A percentile compares a stretch with the other conserved stretches of the same genome.
Evolutionary conservation across 2,329 filamentous ascomycete species (phyloP).

Genomic region (Pseudocercospora eumusae): DNA sequence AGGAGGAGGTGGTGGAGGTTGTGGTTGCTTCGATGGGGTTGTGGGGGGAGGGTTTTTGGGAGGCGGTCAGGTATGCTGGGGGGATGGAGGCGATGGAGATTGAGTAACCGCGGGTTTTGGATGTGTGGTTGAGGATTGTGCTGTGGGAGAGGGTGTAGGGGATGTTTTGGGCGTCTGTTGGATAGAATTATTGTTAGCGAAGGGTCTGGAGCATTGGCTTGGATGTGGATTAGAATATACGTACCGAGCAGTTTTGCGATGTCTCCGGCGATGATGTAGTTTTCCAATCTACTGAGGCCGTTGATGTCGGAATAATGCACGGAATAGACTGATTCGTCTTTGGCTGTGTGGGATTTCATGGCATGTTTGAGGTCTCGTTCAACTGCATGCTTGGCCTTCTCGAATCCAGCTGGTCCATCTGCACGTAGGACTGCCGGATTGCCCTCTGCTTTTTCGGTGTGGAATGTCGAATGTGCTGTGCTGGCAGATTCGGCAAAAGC

Average conservation of each 20-base stretch:
- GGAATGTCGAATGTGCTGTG: slow-evolving; percentile 36
- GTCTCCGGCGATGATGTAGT: slow-evolving; percentile 42
- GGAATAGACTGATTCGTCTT: slow-evolving; percentile 33
- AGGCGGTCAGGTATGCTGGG: slow-evolving; percentile 31
- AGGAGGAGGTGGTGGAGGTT: slow-evolving; percentile 10
- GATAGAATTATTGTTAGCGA: background rate
- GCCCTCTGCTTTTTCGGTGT: slow-evolving; percentile 36
- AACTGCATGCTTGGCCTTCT: slow-evolving; percentile 39
- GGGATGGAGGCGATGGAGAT: slow-evolving; percentile 39
- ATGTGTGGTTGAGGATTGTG: slow-evolving; percentile 36
- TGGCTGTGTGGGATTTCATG: slow-evolving; percentile 29
- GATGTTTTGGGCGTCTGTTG: slow-evolving; percentile 34
- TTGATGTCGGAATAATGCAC: slow-evolving; percentile 43
- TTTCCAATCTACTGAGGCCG: slow-evolving; percentile 41
- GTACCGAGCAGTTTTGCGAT: slow-evolving; percentile 38
- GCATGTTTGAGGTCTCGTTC: slow-evolving; percentile 36
- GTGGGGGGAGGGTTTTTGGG: slow-evolving; percentile 30
- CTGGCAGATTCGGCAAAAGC: slow-evolving; percentile 34
- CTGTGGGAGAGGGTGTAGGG: slow-evolving; percentile 40
- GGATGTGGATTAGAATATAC: background rate
- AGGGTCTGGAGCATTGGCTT: background rate
- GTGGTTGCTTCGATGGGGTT: slow-evolving; percentile 21
- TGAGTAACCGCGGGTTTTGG: slow-evolving; percentile 38
- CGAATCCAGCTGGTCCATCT: slow-evolving; percentile 33
- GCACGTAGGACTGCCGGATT: slow-evolving; percentile 35